phyloP scores from a whole-genome alignment of 2,329 filamentous ascomycete species.

The Cordyceps farinosa region DNA sequence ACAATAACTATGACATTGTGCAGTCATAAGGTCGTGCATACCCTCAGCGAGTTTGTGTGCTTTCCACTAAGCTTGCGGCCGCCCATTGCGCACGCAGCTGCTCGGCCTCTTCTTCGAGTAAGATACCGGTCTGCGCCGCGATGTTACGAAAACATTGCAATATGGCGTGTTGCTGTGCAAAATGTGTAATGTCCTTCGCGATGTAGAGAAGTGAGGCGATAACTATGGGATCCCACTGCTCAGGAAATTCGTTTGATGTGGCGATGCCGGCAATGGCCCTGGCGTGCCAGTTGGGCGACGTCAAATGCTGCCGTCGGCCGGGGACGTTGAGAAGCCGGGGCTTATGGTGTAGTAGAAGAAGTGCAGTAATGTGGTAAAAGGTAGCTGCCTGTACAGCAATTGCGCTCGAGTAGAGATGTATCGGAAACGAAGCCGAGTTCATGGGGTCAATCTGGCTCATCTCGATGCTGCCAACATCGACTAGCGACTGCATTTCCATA shows the following conservation, averaged over 20 bases:
- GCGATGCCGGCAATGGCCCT: constrained; percentile 30
- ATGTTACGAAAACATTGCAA: constrained; percentile 22
- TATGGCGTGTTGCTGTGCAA: constrained; percentile 26
- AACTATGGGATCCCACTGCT: constrained; percentile 33
- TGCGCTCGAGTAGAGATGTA: constrained; percentile 23
- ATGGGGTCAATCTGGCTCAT: constrained; percentile 21
- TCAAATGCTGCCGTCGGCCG: constrained; percentile 8
- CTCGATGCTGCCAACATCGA: constrained; percentile 23
- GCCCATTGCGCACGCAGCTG: constrained; percentile 15
- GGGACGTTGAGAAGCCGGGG: constrained; percentile 22
- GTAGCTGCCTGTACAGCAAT: constrained; percentile 23
- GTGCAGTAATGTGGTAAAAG: constrained; percentile 23
- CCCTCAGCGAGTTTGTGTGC: neutral
- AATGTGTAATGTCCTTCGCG: constrained; percentile 27
- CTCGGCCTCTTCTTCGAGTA: constrained; percentile 19
- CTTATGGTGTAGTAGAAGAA: constrained; percentile 23
- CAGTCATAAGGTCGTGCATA: neutral
- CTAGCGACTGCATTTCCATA: constrained; percentile 19
- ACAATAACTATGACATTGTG: neutral
- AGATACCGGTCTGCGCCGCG: constrained; percentile 20
- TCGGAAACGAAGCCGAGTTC: constrained; percentile 22
- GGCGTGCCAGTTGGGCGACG: constrained; percentile 28
- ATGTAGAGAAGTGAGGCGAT: constrained; percentile 27
- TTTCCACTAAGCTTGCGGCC: neutral
- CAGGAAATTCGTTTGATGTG: constrained; percentile 28